These are phyloP conservation scores for Boletus pseudo-olivaceus DNA, from an alignment of 768 basidiomycete species.

Conservation along the genomic window DNA sequence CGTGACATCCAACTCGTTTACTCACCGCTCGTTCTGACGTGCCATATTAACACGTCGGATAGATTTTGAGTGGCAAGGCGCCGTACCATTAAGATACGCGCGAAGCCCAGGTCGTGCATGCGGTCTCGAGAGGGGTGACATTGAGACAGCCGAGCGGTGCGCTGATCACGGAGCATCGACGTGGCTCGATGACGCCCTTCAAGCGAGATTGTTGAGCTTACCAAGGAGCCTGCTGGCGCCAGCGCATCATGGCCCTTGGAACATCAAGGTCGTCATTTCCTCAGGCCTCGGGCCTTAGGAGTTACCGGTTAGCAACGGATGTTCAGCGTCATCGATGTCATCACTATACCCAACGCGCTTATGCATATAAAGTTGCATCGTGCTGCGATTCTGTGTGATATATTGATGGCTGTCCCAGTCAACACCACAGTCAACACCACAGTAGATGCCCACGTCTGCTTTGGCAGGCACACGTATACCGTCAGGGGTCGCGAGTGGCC, in stretches of 20 bases:
- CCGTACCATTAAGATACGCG: too few species aligned
- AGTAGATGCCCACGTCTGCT: neutral
- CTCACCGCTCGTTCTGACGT: neutral
- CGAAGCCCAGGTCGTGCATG: slow-evolving; percentile 10
- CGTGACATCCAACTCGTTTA: neutral
- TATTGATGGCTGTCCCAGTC: neutral
- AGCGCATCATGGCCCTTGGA: neutral
- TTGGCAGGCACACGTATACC: too few species aligned
- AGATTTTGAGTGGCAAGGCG: slow-evolving; percentile 8
- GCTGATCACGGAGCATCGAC: slow-evolving; percentile 7
- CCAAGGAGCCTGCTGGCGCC: neutral
- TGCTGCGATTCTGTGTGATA: neutral
- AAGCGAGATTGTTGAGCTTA: slow-evolving; percentile 18
- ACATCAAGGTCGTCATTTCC: neutral
- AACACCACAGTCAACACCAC: neutral
- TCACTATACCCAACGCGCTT: neutral
- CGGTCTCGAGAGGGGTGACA: slow-evolving; percentile 1
- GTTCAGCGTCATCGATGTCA: too few species aligned
- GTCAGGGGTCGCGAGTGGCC: neutral
- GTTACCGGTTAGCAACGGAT: neutral
- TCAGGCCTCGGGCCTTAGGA: too few species aligned
- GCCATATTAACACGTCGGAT: too few species aligned
- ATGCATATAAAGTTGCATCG: neutral
- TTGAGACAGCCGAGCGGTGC: neutral
- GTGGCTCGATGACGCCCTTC: slow-evolving; percentile 25